Percentiles rank a stretch among this genome's conserved stretches.
These are phyloP conservation scores for Naganishia sp. DNA, from an alignment of 1,284 basidiomycete genomes.

Conservation along the genomic window DNA sequence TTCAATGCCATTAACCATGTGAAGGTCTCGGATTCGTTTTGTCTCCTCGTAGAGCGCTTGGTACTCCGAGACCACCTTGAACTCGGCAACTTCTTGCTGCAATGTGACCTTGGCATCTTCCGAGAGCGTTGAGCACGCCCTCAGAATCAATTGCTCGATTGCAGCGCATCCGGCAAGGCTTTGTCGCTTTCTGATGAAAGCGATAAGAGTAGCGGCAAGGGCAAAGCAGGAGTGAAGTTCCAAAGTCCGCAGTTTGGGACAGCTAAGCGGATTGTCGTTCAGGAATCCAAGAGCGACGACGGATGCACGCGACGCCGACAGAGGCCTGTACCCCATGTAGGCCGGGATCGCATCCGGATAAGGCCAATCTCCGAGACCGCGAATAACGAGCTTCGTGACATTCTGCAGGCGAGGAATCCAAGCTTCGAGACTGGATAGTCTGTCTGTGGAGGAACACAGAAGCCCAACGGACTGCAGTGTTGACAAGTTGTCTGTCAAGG, in stretches of 20 bases:
- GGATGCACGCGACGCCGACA: not conserved
- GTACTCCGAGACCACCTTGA: not conserved
- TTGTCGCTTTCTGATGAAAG: not conserved
- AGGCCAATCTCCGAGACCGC: too few species aligned
- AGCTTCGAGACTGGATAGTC: not conserved
- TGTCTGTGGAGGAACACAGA: not conserved
- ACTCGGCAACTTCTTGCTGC: not conserved
- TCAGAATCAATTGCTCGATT: not conserved
- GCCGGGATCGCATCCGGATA: not conserved
- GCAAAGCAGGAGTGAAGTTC: constrained; percentile 3
- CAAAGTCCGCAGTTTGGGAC: not conserved
- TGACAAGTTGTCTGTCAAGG: too few species aligned
- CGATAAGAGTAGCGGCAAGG: not conserved
- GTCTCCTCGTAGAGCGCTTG: not conserved
- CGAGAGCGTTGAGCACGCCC: not conserved
- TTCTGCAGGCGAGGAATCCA: constrained; percentile 7
- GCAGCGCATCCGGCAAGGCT: not conserved
- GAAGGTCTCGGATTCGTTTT: not conserved
- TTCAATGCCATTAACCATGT: not conserved
- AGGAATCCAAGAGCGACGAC: not conserved
- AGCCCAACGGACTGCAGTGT: too few species aligned
- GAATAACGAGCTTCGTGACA: constrained; percentile 13
- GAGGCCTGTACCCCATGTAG: not conserved
- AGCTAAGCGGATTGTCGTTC: not conserved
- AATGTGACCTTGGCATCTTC: not conserved